A percentile compares a stretch with the other conserved stretches of the same genome.
Evolutionary conservation across 371 early-diverging fungal genomes (phyloP).

Genomic region (Fennellomyces sp.): DNA sequence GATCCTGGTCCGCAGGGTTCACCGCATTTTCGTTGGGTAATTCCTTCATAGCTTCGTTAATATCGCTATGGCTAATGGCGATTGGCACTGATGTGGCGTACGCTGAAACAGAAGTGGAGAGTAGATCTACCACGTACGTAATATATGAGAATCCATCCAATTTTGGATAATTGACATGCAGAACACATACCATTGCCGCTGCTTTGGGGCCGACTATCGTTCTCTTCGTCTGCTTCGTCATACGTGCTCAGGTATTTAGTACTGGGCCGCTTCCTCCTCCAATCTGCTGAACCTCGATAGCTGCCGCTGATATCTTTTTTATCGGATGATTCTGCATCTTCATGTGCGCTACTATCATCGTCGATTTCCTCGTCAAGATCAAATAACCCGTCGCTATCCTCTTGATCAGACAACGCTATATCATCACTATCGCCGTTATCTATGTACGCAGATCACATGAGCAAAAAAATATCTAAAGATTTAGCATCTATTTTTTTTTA

Average conservation of each 20-base stretch:
- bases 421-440: neutral
- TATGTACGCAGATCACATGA: neutral
- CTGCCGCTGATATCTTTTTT: neutral
- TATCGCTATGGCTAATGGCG: slow-evolving; percentile 18
- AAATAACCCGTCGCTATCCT: slow-evolving; percentile 40
- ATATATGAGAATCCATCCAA: too few relatives aligned
- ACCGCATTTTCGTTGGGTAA: slow-evolving; percentile 7
- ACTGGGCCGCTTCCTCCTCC: slow-evolving; percentile 8
- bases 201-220: slow-evolving; percentile 2
- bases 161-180: neutral
- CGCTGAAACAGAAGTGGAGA: slow-evolving; percentile 21
- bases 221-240: slow-evolving; percentile 12
- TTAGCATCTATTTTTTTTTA: neutral
- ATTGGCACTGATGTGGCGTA: slow-evolving; percentile 34
- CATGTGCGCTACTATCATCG: slow-evolving; percentile 1
- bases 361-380: slow-evolving; percentile 49
- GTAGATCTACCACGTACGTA: neutral
- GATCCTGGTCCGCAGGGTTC: slow-evolving; percentile 19
- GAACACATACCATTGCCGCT: neutral
- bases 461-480: neutral
- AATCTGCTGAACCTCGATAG: slow-evolving; percentile 6
- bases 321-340: neutral
- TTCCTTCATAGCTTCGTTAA: neutral
- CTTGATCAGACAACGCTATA: slow-evolving; percentile 6
- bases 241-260: slow-evolving; percentile 11